These are phyloP conservation scores for Curvularia eragrostidis DNA, from an alignment of 2,329 filamentous ascomycete species.

Conservation along the genomic window DNA sequence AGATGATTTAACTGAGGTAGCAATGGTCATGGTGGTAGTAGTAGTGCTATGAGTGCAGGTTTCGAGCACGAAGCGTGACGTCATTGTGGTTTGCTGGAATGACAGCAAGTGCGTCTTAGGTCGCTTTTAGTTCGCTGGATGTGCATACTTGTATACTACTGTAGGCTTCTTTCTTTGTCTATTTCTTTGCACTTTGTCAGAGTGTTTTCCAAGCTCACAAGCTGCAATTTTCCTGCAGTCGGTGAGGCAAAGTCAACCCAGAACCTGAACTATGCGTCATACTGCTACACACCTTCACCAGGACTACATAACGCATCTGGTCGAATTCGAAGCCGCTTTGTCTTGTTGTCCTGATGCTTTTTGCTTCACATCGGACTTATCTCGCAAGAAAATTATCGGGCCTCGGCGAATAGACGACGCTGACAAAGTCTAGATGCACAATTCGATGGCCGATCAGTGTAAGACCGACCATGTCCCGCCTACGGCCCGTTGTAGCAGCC, in stretches of 20 bases:
- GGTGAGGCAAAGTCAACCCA: background rate
- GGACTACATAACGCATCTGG: too few species aligned
- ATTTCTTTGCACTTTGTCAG: background rate
- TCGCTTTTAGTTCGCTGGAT: background rate
- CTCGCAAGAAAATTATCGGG: slow-evolving; percentile 3
- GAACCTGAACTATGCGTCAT: background rate
- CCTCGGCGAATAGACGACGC: background rate
- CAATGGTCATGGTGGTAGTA: background rate
- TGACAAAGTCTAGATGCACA: slow-evolving; percentile 27
- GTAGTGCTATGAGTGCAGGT: background rate
- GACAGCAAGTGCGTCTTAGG: background rate
- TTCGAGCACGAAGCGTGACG: background rate
- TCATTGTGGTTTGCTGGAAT: background rate
- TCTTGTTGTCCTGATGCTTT: slow-evolving; percentile 26
- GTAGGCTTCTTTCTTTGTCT: background rate
- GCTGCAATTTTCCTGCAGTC: background rate
- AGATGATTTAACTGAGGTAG: background rate
- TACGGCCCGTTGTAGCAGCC: slow-evolving; percentile 19
- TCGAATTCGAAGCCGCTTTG: too few species aligned
- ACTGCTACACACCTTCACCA: background rate
- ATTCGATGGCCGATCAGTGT: slow-evolving; percentile 36
- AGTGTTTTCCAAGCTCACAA: background rate
- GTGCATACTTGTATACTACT: background rate
- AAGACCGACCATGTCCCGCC: background rate
- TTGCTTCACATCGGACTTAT: slow-evolving; percentile 39